Evolutionary conservation across 192 early-diverging fungal species (phyloP).

Genomic region (Podila epicladia): DNA sequence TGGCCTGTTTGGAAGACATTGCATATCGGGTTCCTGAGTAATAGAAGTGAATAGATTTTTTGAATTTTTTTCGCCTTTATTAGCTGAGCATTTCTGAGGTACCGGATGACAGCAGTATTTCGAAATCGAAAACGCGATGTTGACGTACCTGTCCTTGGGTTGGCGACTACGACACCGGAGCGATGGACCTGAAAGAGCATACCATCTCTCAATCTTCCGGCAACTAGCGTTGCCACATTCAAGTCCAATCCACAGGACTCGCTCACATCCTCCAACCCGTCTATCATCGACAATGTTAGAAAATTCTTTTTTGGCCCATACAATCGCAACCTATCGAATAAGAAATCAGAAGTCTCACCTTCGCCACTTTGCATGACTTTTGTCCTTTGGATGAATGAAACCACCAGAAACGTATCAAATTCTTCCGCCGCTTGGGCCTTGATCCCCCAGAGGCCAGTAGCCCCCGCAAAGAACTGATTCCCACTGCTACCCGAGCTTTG

Average conservation of each 20-base stretch:
- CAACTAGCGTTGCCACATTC: constrained; percentile 15
- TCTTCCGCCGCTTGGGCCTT: constrained; percentile 11
- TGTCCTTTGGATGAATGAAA: constrained; percentile 35
- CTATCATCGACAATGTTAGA: background rate
- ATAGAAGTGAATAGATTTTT: background rate
- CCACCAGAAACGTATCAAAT: constrained; percentile 22
- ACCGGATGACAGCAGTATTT: background rate
- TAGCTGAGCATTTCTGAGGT: background rate
- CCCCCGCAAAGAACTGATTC: constrained; percentile 23
- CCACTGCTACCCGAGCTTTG: constrained; percentile 42
- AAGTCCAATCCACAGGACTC: constrained; percentile 19
- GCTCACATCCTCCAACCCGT: constrained; percentile 26
- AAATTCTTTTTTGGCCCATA: background rate
- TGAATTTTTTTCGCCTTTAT: background rate
- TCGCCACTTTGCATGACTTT: constrained; percentile 26
- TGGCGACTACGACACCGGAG: constrained; percentile 11
- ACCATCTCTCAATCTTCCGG: constrained; percentile 19
- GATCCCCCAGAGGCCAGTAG: constrained; percentile 33
- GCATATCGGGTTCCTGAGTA: constrained; percentile 4
- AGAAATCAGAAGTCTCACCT: background rate
- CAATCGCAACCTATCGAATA: background rate
- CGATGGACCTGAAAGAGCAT: constrained; percentile 41
- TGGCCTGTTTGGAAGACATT: constrained; percentile 2
- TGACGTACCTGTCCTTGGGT: constrained; percentile 10
- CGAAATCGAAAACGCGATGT: background rate